These are phyloP conservation scores for Leishmania tropica DNA, from an alignment of 208 protist genomes.

Conservation along the genomic window DNA sequence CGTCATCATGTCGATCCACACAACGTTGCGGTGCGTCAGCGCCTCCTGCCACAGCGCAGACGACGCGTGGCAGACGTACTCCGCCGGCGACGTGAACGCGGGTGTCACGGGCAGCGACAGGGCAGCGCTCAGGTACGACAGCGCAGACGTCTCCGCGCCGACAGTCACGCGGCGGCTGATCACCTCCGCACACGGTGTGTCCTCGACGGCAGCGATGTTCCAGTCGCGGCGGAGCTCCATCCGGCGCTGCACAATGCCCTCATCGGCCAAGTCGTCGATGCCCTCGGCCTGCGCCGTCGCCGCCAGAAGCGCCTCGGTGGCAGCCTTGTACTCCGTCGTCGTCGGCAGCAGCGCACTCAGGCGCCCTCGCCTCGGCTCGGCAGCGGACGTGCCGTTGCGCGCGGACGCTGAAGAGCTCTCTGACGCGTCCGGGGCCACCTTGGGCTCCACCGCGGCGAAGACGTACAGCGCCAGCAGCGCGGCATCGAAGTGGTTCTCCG, in stretches of 20 bases:
- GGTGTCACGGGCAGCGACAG: constrained; percentile 21
- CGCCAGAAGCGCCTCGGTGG: not conserved
- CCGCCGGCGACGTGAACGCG: constrained; percentile 10
- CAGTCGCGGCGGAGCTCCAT: constrained; percentile 3
- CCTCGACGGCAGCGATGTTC: not conserved
- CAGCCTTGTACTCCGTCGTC: not conserved
- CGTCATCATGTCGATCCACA: constrained; percentile 39
- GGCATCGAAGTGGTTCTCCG: constrained; percentile 36
- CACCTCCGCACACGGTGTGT: not conserved
- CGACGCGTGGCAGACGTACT: constrained; percentile 27
- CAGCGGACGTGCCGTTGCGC: not conserved
- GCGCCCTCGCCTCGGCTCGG: not conserved
- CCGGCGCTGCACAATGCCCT: not conserved
- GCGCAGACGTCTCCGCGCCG: constrained; percentile 3
- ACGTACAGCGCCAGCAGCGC: constrained; percentile 37
- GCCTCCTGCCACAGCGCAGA: constrained; percentile 41
- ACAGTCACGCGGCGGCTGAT: not conserved
- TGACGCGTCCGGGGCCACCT: not conserved
- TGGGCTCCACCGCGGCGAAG: constrained; percentile 21
- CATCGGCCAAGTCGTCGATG: not conserved
- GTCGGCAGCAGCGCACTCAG: not conserved
- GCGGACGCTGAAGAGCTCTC: not conserved
- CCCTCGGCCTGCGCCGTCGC: not conserved
- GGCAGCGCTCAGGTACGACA: not conserved
- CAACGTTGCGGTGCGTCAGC: constrained; percentile 32